Base-by-base conservation (phyloP, 129 eudicot genomes). In the Artemisia annua region DNA sequence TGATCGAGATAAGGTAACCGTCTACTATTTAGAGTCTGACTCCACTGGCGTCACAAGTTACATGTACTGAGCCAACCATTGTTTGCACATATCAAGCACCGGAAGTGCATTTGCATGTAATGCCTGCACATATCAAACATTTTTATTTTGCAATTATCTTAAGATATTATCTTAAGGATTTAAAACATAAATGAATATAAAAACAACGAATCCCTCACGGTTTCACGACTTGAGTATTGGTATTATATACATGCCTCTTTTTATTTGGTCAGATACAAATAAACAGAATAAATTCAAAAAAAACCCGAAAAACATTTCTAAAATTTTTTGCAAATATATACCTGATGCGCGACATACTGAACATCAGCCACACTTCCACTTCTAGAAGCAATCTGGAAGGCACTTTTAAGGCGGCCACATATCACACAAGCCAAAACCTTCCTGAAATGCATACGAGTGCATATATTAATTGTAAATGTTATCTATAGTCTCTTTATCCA, bases 271-370 rank as follows among this genome's bases (percentile, higher is more conserved):
- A 35, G 43, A 39, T 39, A 39, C 46, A 0, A 39, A 39, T 39
- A 39, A 39, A 7, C 46, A 2, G 18, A 44, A 57, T 50, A 51
- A 57, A 11, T 46, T 44, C 7, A 11, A 44, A 7, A 39, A 39
- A 39, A n/a, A n/a, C 46, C 46, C 10, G 0, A 8, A 39, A 39
- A 8, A 7, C 46, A 39, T 57, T 60, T 20, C 18, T n/a, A 63
- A 11, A 43, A 54, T 4, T 18, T 9, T 3, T 48, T 30, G n/a
- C 26, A 11, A 65, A 59, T 51, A 81, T 57, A 14, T 66, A 89
- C 98, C 96, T 94, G 99, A 81, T 94, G 99, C 73, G 99, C 99
- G 70, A 94, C 99, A 82, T 94, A 94, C 75, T 94, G 97, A 81
- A 94, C 99, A 79, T 94, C 99, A 43, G 99, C 99, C 50, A 94